A percentile compares a stretch with the other conserved stretches of the same genome.
Evolutionary conservation across 2,329 filamentous ascomycete species (phyloP).

Genomic region (Penicillium capsulatum): DNA sequence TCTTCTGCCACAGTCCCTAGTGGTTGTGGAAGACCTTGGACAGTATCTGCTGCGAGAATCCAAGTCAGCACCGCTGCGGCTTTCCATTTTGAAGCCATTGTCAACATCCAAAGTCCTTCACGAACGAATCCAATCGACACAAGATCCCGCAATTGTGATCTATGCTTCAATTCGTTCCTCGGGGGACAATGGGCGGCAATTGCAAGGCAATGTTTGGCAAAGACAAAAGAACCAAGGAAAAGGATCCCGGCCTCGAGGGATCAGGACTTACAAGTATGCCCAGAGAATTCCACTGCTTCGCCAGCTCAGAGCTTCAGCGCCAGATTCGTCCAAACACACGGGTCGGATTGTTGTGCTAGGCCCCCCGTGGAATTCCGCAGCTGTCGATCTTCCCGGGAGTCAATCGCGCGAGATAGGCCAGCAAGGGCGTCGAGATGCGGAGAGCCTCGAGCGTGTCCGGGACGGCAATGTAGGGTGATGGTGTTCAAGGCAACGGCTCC

Average conservation of each 20-base stretch:
- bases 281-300: constrained; percentile 10
- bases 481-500: constrained; percentile 8
- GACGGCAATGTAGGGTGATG: constrained; percentile 23
- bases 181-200: constrained; percentile 5
- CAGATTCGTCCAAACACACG: constrained; percentile 2
- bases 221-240: constrained; percentile 1
- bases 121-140: constrained; percentile 1
- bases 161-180: constrained; percentile 11
- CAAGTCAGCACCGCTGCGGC: constrained; percentile 34
- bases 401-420: constrained; percentile 1
- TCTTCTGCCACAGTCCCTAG: constrained; percentile 10
- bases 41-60: constrained; percentile 30
- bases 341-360: constrained; percentile 16
- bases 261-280: constrained; percentile 17
- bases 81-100: constrained; percentile 20
- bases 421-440: constrained; percentile 1
- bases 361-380: constrained; percentile 13
- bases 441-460: constrained; percentile 3
- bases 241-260: background rate
- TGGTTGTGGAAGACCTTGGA: constrained; percentile 23
- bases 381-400: constrained; percentile 16
- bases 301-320: constrained; percentile 4
- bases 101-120: constrained; percentile 1
- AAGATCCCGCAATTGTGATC: background rate
- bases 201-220: too few species aligned